phyloP scores from a whole-genome alignment of 2,329 filamentous ascomycete species.

The Fusarium illudens region DNA sequence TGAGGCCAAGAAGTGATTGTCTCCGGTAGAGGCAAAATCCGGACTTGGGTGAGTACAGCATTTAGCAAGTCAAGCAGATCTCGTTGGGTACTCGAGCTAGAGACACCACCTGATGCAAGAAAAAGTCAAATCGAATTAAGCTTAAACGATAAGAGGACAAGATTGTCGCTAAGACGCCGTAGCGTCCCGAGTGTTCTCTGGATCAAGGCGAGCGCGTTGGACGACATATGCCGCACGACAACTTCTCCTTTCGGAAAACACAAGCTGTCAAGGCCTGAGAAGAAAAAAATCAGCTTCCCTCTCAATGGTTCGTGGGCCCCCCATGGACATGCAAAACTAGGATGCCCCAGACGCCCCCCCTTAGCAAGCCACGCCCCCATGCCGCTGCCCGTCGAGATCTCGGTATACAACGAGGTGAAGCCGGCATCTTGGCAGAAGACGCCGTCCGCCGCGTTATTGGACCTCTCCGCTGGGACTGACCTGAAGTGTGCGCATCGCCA shows the following conservation, averaged over 20 bases:
- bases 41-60: background rate
- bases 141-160: constrained; percentile 1
- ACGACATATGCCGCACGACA: background rate
- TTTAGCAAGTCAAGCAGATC: background rate
- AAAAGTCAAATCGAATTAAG: background rate
- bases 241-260: background rate
- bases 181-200: background rate
- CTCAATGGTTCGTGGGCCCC: background rate
- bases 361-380: constrained; percentile 3
- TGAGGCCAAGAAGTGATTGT: background rate
- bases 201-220: background rate
- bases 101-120: background rate
- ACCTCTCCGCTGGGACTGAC: background rate
- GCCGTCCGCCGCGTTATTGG: background rate
- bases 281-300: background rate
- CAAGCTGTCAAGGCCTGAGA: background rate
- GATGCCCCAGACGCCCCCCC: background rate
- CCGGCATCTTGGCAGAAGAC: background rate
- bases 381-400: constrained; percentile 2
- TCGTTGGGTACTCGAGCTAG: background rate
- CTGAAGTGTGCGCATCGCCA: constrained; percentile 2
- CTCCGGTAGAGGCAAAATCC: background rate
- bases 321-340: background rate
- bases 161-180: background rate
- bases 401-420: constrained; percentile 2